Evolutionary conservation across 257 asterid genomes (phyloP).

Genomic region (Perilla frutescens): DNA sequence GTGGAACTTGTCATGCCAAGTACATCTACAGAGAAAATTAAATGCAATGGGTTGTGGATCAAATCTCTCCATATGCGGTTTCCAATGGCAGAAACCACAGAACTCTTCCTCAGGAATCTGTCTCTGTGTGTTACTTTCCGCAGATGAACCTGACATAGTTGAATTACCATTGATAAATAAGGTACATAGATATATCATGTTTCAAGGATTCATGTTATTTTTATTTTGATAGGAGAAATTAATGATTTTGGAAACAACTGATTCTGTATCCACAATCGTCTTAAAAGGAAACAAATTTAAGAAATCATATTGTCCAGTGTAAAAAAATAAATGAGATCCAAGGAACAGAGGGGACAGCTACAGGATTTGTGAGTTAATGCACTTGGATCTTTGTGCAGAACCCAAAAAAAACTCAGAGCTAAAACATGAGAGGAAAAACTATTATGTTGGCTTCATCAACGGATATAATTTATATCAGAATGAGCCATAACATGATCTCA

Average conservation of each 20-base stretch:
- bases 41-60: conserved; percentile 92
- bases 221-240: not conserved
- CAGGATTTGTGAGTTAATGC: conserved; percentile 19
- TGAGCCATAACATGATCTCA: conserved; percentile 24
- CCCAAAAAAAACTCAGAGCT: conserved; percentile 25
- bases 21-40: conserved; percentile 91
- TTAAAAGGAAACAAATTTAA: not conserved
- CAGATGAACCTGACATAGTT: conserved; percentile 73
- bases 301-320: conserved; percentile 1
- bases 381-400: conserved; percentile 10
- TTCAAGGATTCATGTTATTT: conserved; percentile 10
- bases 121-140: conserved; percentile 84
- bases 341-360: conserved; percentile 1
- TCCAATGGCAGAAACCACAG: conserved; percentile 73
- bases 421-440: not conserved
- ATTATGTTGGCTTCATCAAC: not conserved
- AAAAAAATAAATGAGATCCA: not conserved
- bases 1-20: conserved; percentile 99
- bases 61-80: conserved; percentile 95
- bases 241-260: not conserved
- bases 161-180: conserved; percentile 24
- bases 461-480: not conserved
- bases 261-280: no score
- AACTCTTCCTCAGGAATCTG: conserved; percentile 90
- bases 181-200: conserved; percentile 20